phyloP scores from a whole-genome alignment of 441 rosid species.

The Erodium texanum region DNA sequence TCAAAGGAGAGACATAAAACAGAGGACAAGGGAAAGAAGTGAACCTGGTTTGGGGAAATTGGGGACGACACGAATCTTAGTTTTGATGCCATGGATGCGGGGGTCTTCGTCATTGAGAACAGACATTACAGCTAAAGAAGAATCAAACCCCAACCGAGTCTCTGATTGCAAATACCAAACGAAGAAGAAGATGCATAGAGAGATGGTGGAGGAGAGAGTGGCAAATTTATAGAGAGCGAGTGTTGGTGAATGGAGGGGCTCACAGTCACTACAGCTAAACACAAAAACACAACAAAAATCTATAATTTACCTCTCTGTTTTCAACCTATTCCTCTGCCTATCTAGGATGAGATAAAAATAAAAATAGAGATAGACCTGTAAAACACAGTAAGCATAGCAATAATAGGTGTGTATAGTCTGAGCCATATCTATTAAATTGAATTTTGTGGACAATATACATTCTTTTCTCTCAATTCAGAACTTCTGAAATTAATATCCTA shows the following conservation, averaged over 20 bases:
- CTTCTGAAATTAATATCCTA: too few species aligned
- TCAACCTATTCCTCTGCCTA: not conserved
- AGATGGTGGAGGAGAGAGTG: not conserved
- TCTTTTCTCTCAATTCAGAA: too few species aligned
- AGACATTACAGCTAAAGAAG: slow-evolving; percentile 45
- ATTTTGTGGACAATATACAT: too few species aligned
- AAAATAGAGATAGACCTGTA: not conserved
- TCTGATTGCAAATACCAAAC: too few species aligned
- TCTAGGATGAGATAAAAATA: not conserved
- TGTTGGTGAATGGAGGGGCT: not conserved
- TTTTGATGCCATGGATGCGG: slow-evolving; percentile 68
- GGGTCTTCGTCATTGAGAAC: slow-evolving; percentile 59
- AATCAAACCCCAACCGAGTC: too few species aligned
- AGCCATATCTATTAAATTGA: too few species aligned
- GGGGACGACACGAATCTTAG: slow-evolving; percentile 94
- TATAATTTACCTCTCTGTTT: not conserved
- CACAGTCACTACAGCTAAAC: not conserved
- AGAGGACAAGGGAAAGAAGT: not conserved
- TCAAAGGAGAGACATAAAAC: not conserved
- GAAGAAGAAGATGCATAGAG: too few species aligned
- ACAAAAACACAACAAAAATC: not conserved
- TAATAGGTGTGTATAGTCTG: too few species aligned
- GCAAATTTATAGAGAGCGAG: not conserved
- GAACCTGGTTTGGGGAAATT: slow-evolving; percentile 85
- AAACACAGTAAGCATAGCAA: too few species aligned